Conservation (phyloP, 306 rosid genomes). For the Sophora flavescens region DNA sequence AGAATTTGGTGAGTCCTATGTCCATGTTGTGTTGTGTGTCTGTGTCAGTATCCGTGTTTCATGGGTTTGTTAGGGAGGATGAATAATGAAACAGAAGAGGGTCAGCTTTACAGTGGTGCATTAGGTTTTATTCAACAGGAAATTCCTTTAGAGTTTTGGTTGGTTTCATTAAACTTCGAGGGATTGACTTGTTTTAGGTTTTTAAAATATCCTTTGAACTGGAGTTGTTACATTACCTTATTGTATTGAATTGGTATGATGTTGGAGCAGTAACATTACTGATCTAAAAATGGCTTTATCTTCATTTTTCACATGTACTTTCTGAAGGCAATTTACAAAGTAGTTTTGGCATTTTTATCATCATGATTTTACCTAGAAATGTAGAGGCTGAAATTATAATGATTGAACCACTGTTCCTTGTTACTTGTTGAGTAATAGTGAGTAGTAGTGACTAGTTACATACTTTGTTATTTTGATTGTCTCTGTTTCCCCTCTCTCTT, state of each 20-base stretch:
- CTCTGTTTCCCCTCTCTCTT: neutral
- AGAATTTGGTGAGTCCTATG: too few species aligned
- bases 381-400: neutral
- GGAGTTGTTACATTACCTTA: neutral
- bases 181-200: neutral
- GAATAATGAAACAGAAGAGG: constrained; percentile 6
- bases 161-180: constrained; percentile 11
- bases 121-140: constrained; percentile 24
- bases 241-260: constrained; percentile 15
- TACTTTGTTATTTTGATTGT: neutral
- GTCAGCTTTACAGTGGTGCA: neutral
- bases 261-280: neutral
- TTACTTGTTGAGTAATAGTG: neutral
- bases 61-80: neutral
- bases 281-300: neutral
- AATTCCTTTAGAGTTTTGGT: neutral
- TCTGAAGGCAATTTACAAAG: neutral
- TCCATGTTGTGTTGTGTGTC: too few species aligned
- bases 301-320: neutral
- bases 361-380: constrained; percentile 7
- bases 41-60: too few species aligned
- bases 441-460: neutral
- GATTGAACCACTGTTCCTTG: neutral
- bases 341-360: neutral
- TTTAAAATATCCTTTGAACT: constrained; percentile 8